Evolutionary conservation across 331 rosid genomes (phyloP).

Genomic region (Saraca asoca): DNA sequence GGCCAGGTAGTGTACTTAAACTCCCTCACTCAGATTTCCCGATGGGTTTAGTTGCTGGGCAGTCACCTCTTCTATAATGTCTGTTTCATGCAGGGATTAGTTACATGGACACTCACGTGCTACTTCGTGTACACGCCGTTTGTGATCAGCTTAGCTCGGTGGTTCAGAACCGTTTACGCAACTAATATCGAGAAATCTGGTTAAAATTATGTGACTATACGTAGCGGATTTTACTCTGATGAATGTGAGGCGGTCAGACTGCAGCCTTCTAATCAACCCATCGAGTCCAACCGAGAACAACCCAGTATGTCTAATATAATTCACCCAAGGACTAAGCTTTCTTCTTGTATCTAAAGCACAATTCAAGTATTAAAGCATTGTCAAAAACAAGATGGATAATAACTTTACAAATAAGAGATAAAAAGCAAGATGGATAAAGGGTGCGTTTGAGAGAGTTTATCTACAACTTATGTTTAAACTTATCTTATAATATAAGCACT

Average conservation of each 20-base stretch:
- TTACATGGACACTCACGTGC: conserved; percentile 89
- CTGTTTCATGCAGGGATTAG: conserved; percentile 61
- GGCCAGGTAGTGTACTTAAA: conserved; percentile 56
- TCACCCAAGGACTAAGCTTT: background rate
- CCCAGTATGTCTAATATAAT: too few species aligned
- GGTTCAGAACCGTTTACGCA: conserved; percentile 54
- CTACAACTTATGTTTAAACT: too few species aligned
- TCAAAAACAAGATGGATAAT: too few species aligned
- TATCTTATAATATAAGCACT: too few species aligned
- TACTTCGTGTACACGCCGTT: conserved; percentile 68
- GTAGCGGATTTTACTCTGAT: background rate
- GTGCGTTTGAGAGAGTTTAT: too few species aligned
- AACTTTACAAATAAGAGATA: too few species aligned
- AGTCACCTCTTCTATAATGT: background rate
- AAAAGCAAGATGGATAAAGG: too few species aligned
- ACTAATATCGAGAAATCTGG: conserved; percentile 38
- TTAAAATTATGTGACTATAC: conserved; percentile 23
- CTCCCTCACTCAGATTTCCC: background rate
- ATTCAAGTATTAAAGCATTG: too few species aligned
- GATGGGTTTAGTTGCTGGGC: background rate
- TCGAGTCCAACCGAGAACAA: background rate
- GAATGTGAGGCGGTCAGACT: background rate
- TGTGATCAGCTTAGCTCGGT: conserved; percentile 62
- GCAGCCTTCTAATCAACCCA: background rate
- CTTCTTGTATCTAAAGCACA: too few species aligned